Evolutionary conservation across 371 early-diverging fungal species (phyloP), one percentile per base, ranked within the genome.

Genomic region (Apophysomyces sp.): DNA sequence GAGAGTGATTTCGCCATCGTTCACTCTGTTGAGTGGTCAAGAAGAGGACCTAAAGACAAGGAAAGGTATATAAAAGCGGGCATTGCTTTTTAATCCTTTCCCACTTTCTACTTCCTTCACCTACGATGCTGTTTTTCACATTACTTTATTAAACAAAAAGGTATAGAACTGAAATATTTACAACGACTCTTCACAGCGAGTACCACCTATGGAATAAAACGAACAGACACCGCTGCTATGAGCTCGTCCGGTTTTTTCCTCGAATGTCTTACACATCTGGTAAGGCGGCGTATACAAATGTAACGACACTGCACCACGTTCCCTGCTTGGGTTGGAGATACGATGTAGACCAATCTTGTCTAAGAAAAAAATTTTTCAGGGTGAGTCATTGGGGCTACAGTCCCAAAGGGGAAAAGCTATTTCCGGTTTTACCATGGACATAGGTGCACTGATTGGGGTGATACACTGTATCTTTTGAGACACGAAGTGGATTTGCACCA

Each of bases 201-300:
- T 58, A 40, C 92, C 92, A 34, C 72, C 63, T 29, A 82, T 67
- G 24, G 89, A 88, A 68, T 85, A 90, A 66, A 90, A 92, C 24
- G 86, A 74, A 52, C 88, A 88, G 51, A 83, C 77, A 21, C 92
- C 91, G 62, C 88, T 84, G 29, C 77, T 80, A 36, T 88, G 83
- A 15, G 90, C 82, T 41, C 72, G 79, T 24, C 93, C 92, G 0
- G 93, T 92, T 2, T 71, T 62, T 68, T 92, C 92, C 57, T 89
- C 83, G 74, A 94, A 96, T 5, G 93, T 93, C 63, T 88, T 87
- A 81, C 95, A 95, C 58, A 83, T 75, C 52, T 92, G 75, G 68
- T 89, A 90, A 5, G 97, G 96, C 18, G 97, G 97, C 8, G 95
- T 90, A 76, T 97, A 97, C 28, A 97, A 80, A 68, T 97, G 97